Percentiles rank a stretch among this genome's conserved stretches.
These are phyloP conservation scores for Podospora comata DNA, from an alignment of 495 filamentous ascomycete genomes.

Conservation along the genomic window DNA sequence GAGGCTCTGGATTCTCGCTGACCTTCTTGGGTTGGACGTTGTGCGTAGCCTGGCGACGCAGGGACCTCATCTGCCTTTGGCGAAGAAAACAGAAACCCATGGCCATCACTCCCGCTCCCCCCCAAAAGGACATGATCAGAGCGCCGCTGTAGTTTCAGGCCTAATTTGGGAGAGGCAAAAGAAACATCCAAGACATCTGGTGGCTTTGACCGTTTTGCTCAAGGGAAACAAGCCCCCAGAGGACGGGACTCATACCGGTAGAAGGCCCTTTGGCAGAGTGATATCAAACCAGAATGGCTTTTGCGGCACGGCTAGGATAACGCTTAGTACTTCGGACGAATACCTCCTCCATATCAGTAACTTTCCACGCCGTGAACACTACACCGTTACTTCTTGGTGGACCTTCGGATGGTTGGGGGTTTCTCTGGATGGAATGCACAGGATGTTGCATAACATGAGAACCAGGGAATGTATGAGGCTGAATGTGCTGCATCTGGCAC, in stretches of 20 bases:
- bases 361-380: background rate
- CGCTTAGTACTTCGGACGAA: background rate
- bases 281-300: background rate
- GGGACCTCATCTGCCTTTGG: conserved; percentile 13
- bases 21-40: conserved; percentile 12
- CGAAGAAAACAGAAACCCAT: conserved; percentile 8
- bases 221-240: background rate
- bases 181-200: background rate
- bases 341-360: background rate
- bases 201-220: conserved; percentile 20
- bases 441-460: background rate
- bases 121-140: conserved; percentile 8
- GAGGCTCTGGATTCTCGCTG: conserved; percentile 16
- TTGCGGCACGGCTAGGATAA: background rate
- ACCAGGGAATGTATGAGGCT: conserved; percentile 3
- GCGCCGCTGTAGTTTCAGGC: conserved; percentile 14
- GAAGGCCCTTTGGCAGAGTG: conserved; percentile 5
- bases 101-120: background rate
- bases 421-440: background rate
- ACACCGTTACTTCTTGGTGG: background rate
- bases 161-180: conserved; percentile 20
- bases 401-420: background rate
- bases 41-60: conserved; percentile 18
- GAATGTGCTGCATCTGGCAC: background rate
- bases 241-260: no score